Evolutionary conservation across 2,329 filamentous ascomycete species (phyloP).

Genomic region (Aspergillus arachidicola): DNA sequence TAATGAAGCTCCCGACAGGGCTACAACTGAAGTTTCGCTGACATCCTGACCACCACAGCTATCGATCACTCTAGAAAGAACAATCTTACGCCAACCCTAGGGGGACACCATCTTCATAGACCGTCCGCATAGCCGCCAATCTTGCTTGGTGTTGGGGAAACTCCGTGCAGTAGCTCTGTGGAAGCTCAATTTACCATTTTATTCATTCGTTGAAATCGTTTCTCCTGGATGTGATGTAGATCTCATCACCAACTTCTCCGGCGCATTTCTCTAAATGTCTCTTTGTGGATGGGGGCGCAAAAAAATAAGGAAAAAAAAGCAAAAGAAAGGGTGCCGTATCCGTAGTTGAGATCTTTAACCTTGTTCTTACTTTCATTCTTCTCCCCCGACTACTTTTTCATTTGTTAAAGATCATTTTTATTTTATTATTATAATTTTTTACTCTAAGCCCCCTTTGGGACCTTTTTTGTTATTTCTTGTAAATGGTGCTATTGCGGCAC

Average conservation of each 20-base stretch:
- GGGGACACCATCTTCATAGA: constrained; percentile 21
- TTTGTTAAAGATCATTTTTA: constrained; percentile 9
- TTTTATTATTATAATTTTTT: constrained; percentile 15
- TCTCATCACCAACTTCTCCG: constrained; percentile 26
- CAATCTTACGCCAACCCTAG: constrained; percentile 18
- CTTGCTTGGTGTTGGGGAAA: constrained; percentile 26
- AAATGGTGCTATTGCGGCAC: constrained; percentile 25
- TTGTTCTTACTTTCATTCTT: constrained; percentile 19
- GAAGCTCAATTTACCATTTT: constrained; percentile 15
- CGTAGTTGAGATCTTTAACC: constrained; percentile 20
- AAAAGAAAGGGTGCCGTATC: constrained; percentile 16
- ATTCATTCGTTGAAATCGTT: constrained; percentile 20
- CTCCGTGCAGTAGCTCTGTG: constrained; percentile 19
- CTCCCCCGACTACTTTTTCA: constrained; percentile 7
- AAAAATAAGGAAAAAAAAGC: constrained; percentile 13
- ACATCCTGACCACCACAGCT: constrained; percentile 16
- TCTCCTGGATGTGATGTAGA: constrained; percentile 24
- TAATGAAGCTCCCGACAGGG: constrained; percentile 23
- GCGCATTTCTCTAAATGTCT: constrained; percentile 12
- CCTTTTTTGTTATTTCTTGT: constrained; percentile 16
- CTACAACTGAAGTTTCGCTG: constrained; percentile 16
- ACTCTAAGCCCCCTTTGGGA: not conserved
- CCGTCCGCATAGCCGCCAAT: constrained; percentile 35
- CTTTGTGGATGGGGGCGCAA: constrained; percentile 12
- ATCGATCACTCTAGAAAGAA: constrained; percentile 10